Percentiles rank a stretch among this genome's conserved stretches.
Conservation (phyloP, 2,329 filamentous ascomycete genomes). For the Curvularia verruculosa region DNA sequence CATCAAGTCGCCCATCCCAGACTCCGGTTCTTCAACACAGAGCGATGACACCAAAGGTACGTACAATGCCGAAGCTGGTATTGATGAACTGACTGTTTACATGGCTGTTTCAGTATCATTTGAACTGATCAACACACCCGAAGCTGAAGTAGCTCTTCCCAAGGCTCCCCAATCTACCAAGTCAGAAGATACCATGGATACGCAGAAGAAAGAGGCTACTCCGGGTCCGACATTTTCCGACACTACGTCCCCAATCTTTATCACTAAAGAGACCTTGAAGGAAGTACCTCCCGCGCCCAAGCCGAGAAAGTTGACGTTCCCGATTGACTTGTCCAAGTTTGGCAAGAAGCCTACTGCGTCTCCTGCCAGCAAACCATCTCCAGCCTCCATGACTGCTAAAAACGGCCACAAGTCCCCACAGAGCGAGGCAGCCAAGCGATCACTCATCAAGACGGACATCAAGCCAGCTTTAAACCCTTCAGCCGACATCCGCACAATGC, state of each 20-base stretch:
- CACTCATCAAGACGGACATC: constrained; percentile 8
- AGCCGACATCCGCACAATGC: constrained; percentile 32
- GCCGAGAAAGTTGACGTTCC: constrained; percentile 29
- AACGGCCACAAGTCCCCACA: not conserved
- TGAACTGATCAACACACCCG: not conserved
- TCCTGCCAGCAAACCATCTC: not conserved
- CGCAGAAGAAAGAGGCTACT: not conserved
- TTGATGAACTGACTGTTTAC: not conserved
- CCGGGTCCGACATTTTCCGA: constrained; percentile 4
- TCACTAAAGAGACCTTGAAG: constrained; percentile 29
- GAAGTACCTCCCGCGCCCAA: constrained; percentile 23
- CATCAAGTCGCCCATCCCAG: constrained; percentile 9
- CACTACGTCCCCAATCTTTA: constrained; percentile 16
- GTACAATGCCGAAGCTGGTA: not conserved
- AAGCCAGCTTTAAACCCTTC: constrained; percentile 19
- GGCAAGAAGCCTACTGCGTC: constrained; percentile 17
- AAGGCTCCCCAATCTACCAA: not conserved
- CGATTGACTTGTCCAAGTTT: constrained; percentile 30
- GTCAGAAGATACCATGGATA: not conserved
- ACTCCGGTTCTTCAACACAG: not conserved
- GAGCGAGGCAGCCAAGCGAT: not conserved
- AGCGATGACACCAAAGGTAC: not conserved
- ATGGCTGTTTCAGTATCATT: not conserved
- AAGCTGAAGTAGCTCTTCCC: not conserved
- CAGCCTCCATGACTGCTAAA: not conserved